phyloP scores from a whole-genome alignment of 495 filamentous ascomycete species.

The Jackrogersella multiformis region DNA sequence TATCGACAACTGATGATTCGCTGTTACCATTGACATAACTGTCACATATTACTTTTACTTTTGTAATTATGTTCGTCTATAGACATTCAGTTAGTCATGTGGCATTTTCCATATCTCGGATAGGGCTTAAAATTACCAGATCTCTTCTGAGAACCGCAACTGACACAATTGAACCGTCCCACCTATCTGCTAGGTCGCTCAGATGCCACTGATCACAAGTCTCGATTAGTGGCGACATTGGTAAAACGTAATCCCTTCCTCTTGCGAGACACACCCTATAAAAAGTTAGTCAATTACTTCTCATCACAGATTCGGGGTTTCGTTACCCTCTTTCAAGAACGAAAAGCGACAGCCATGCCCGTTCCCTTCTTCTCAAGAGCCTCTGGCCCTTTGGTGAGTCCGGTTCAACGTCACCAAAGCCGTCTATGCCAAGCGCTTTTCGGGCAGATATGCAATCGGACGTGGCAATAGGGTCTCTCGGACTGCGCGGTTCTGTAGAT shows the following conservation, averaged over 20 bases:
- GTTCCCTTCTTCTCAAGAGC: conserved; percentile 70
- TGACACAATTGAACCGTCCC: conserved; percentile 73
- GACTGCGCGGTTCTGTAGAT: conserved; percentile 58
- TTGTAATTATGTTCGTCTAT: conserved; percentile 67
- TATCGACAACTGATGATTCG: conserved; percentile 41
- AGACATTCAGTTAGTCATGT: conserved; percentile 11
- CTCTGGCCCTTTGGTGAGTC: conserved; percentile 65
- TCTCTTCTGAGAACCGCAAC: conserved; percentile 74
- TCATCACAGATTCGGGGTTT: background rate
- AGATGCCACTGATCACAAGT: conserved; percentile 75
- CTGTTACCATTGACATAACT: conserved; percentile 51
- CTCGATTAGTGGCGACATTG: conserved; percentile 68
- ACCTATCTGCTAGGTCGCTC: conserved; percentile 67
- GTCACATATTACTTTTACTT: conserved; percentile 71
- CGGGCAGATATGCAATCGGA: conserved; percentile 73
- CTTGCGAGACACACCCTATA: conserved; percentile 72
- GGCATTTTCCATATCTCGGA: background rate
- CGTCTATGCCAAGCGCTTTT: conserved; percentile 71
- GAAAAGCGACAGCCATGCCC: conserved; percentile 75
- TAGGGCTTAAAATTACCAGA: conserved; percentile 54
- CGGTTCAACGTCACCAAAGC: conserved; percentile 71
- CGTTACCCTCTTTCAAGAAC: conserved; percentile 75
- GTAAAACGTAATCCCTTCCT: conserved; percentile 72
- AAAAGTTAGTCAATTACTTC: conserved; percentile 22
- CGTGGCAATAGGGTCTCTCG: conserved; percentile 60